Conservation (phyloP, 2,329 filamentous ascomycete genomes). For the Xylariaceae sp. region DNA sequence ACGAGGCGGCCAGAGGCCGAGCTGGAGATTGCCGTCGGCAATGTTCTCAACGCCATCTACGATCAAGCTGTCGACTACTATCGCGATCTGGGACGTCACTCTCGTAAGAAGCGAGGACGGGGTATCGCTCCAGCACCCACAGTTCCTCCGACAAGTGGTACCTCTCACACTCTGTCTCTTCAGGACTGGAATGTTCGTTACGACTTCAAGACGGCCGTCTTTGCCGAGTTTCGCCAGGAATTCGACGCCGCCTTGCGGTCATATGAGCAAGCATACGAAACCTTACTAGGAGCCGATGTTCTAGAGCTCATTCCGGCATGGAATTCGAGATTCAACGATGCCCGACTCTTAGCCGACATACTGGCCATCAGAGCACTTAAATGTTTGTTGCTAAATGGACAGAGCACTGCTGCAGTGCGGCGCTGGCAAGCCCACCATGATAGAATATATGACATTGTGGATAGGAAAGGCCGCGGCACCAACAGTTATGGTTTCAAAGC, state of each 20-base stretch:
- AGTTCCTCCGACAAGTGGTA: slow-evolving; percentile 76
- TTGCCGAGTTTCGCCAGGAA: slow-evolving; percentile 91
- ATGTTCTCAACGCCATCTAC: slow-evolving; percentile 70
- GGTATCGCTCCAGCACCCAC: slow-evolving; percentile 77
- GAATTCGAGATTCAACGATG: slow-evolving; percentile 88
- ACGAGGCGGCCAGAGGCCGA: slow-evolving; percentile 70
- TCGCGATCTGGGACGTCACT: slow-evolving; percentile 87
- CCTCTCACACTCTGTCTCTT: slow-evolving; percentile 78
- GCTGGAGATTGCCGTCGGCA: slow-evolving; percentile 69
- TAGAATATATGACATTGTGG: slow-evolving; percentile 72
- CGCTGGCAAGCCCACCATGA: slow-evolving; percentile 77
- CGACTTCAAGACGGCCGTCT: slow-evolving; percentile 87
- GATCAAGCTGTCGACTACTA: slow-evolving; percentile 84
- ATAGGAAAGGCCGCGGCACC: slow-evolving; percentile 79
- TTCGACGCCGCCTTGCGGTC: slow-evolving; percentile 83
- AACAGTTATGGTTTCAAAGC: slow-evolving; percentile 91
- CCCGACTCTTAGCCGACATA: slow-evolving; percentile 79
- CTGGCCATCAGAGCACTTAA: slow-evolving; percentile 78
- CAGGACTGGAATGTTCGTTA: slow-evolving; percentile 92
- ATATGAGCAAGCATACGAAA: slow-evolving; percentile 84
- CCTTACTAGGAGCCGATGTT: slow-evolving; percentile 76
- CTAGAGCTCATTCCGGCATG: slow-evolving; percentile 87
- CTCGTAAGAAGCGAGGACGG: slow-evolving; percentile 80
- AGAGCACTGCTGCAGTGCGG: slow-evolving; percentile 75
- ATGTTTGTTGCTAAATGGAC: slow-evolving; percentile 76